These are phyloP conservation scores for Pterocarpus santalinus DNA, from an alignment of 306 rosid genomes.

Conservation along the genomic window DNA sequence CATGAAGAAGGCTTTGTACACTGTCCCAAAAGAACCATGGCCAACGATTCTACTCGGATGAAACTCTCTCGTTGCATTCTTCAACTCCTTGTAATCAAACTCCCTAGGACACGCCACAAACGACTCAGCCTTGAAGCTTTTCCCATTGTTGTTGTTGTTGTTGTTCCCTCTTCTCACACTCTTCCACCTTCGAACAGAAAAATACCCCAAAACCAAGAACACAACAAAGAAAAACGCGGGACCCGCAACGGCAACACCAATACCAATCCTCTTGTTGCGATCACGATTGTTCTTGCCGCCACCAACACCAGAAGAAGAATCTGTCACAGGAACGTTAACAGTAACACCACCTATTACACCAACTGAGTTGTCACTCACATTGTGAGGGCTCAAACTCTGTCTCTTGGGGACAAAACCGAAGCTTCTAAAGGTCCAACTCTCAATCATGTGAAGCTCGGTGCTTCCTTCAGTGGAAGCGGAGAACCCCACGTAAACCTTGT, in stretches of 20 bases:
- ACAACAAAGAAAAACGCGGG: constrained; percentile 57
- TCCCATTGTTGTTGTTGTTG: background rate
- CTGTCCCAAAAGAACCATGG: constrained; percentile 87
- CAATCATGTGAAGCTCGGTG: constrained; percentile 70
- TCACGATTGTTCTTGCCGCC: constrained; percentile 1
- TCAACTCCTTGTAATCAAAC: constrained; percentile 72
- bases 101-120: constrained; percentile 72
- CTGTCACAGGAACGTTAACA: background rate
- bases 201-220: constrained; percentile 59
- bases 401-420: constrained; percentile 55
- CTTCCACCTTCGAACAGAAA: constrained; percentile 61
- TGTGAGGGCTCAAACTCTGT: constrained; percentile 50
- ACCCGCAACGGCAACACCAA: constrained; percentile 62
- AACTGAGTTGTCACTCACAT: constrained; percentile 63
- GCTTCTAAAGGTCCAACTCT: constrained; percentile 73
- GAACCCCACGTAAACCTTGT: constrained; percentile 60
- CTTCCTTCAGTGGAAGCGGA: constrained; percentile 75
- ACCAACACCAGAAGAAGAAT: background rate
- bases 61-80: constrained; percentile 72
- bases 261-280: constrained; percentile 47
- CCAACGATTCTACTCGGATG: constrained; percentile 77
- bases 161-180: constrained; percentile 28
- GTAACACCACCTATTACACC: constrained; percentile 30
- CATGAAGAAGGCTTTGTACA: constrained; percentile 72
- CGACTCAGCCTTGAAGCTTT: constrained; percentile 55